These are phyloP conservation scores for Marsdenia floribunda DNA, from an alignment of 257 asterid genomes.

Conservation along the genomic window DNA sequence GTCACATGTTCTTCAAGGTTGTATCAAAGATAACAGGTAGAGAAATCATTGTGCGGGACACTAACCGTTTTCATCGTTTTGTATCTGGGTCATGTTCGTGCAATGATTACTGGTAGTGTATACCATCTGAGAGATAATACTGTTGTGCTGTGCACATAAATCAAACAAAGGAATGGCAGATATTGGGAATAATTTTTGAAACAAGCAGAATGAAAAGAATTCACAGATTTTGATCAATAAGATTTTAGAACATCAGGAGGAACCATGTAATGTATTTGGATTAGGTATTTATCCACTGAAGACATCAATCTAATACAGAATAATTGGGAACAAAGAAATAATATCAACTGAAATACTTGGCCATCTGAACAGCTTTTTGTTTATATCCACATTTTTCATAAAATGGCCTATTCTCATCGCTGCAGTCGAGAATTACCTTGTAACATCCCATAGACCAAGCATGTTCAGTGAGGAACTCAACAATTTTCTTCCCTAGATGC, in stretches of 20 bases:
- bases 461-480: slow-evolving; percentile 61
- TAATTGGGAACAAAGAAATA: not conserved
- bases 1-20: slow-evolving; percentile 35
- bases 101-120: slow-evolving; percentile 32
- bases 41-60: slow-evolving; percentile 37
- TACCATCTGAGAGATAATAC: not conserved
- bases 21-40: slow-evolving; percentile 30
- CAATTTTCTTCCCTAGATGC: slow-evolving; percentile 65
- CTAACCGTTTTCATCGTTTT: slow-evolving; percentile 39
- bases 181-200: not conserved
- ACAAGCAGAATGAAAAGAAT: not conserved
- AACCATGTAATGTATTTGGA: not conserved
- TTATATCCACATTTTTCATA: slow-evolving; percentile 87
- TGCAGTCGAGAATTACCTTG: slow-evolving; percentile 86
- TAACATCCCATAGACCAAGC: slow-evolving; percentile 68
- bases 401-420: slow-evolving; percentile 46
- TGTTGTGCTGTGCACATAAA: not conserved
- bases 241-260: not conserved
- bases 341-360: slow-evolving; percentile 47
- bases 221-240: not conserved
- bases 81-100: slow-evolving; percentile 38
- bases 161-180: not conserved
- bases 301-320: not conserved
- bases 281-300: not conserved
- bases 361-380: slow-evolving; percentile 76